Evolutionary conservation across 371 early-diverging fungal genomes (phyloP), one percentile per base, ranked within the genome.

Genomic region (Basidiobolus meristosporus): DNA sequence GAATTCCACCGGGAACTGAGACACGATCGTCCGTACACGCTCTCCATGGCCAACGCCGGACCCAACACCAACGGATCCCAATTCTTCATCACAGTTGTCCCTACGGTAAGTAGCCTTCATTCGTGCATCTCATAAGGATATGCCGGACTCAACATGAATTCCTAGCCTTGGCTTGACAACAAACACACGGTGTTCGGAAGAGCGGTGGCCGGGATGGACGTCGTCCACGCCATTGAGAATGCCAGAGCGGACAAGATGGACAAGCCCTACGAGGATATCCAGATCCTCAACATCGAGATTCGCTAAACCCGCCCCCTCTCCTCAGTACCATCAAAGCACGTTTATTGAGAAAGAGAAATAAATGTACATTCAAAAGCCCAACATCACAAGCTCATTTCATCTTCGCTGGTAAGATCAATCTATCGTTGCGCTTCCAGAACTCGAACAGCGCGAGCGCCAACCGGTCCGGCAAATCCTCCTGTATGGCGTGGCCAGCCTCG

Each of bases 41-140:
- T 99, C 0, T 80, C 85, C 43, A 98, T 99, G 99, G 99, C 99
- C 6, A 98, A 98, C 57, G 76, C 82, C 0, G 99, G 99, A 3
- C 82, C 90, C 3, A 71, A 77, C 28, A 86, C 91, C 6, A 93
- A 90, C 53, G 90, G 78, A 2, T 77, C 78, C 36, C 99, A 98
- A 60, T 99, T 98, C 58, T 99, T 98, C 50, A 95, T 99, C 47
- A 98, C 98, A 0, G 78, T 82, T n/a, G 85, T 62, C 2, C 75
- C 74, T 14, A 77, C 83, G 29, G 82, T 81, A 70, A 60, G 66
- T 62, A 14, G 31, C 7, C 14, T 17, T 28, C 18, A 31, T 31
- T 10, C 31, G n/a, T 31, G 31, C 31, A 31, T 31, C 9, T 10
- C 10, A 9, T 10, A 31, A 10, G 9, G 31, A 31, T 31, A 9